Base-by-base conservation (phyloP, 192 early-diverging fungal genomes). In the Martensiomyces pterosporus region DNA sequence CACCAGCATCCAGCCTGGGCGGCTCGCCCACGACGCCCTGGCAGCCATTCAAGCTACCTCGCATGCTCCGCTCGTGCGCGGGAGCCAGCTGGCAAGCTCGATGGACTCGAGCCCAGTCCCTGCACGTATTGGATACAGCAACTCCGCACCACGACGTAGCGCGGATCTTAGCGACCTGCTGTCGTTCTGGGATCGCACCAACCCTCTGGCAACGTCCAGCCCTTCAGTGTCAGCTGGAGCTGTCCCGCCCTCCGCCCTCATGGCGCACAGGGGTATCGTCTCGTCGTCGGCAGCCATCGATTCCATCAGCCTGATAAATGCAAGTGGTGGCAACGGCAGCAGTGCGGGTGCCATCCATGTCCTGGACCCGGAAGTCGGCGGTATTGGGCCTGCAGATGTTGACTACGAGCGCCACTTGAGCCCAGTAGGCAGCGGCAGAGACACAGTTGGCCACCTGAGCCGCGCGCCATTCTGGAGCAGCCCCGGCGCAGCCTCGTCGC, bases 111-210 rank as follows among this genome's bases (percentile, higher is more conserved):
- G 32, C 13, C 32, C 27, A 13, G 1, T 10, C 14, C 45, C 14
- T 22, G n/a, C 14, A 6, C 45, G 35, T 7, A 33, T 47, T 49
- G 47, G 21, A 9, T 53, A 35, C 52, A 26, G 24, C 3, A 36
- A 44, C n/a, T n/a, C n/a, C n/a, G n/a, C n/a, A 4, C 39, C 58
- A 2, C 45, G 66, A n/a, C 53, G 36, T 8, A 69, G 66, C 36
- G 47, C 59, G 0, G 66, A 62, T 19, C 48, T 69, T 25, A 48
- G 41, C 18, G 66, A 57, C 21, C 25, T 69, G 26, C 47, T 57
- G 37, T 34, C 39, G 17, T 21, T 46, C 7, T 58, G 50, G 59
- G 49, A 49, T 8, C 49, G 40, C 24, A 51, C 41, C 14, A 45
- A 47, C 33, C 24, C 49, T 5, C 29, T 32, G 29, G 29, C 29